Conservation (phyloP, 2,329 filamentous ascomycete species). For the Botryotinia narcissicola region DNA sequence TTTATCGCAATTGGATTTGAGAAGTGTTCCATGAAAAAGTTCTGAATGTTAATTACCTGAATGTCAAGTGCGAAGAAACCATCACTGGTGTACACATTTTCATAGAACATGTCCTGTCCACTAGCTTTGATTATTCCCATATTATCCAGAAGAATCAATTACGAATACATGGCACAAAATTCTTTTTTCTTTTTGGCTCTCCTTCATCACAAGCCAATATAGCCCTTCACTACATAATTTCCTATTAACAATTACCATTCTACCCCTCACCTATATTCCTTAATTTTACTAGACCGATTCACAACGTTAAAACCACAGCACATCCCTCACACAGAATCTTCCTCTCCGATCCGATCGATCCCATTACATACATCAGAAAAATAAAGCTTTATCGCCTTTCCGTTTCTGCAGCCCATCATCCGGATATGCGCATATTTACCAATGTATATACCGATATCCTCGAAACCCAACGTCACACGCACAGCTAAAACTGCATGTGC, state of each 20-base stretch:
- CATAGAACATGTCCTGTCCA: background rate
- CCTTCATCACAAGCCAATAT: background rate
- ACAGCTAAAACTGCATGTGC: background rate
- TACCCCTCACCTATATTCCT: constrained; percentile 10
- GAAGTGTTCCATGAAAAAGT: background rate
- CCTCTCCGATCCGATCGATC: constrained; percentile 20
- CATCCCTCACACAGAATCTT: constrained; percentile 15
- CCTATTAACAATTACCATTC: background rate
- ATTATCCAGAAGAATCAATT: background rate
- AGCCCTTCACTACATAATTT: background rate
- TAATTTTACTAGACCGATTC: background rate
- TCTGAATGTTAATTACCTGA: background rate
- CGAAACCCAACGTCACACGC: constrained; percentile 9
- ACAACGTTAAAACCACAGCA: constrained; percentile 4
- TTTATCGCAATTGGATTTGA: constrained; percentile 7
- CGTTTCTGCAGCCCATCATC: constrained; percentile 5
- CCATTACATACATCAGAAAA: constrained; percentile 13
- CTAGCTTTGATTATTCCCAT: background rate
- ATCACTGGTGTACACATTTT: background rate
- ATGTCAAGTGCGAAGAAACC: background rate
- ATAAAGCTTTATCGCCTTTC: constrained; percentile 7
- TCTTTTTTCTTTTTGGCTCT: background rate
- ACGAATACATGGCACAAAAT: background rate
- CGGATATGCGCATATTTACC: constrained; percentile 5
- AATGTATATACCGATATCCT: background rate